Evolutionary conservation across 2,329 filamentous ascomycete genomes (phyloP), one percentile per base, ranked within the genome.

Genomic region (Phialophora macrospora): DNA sequence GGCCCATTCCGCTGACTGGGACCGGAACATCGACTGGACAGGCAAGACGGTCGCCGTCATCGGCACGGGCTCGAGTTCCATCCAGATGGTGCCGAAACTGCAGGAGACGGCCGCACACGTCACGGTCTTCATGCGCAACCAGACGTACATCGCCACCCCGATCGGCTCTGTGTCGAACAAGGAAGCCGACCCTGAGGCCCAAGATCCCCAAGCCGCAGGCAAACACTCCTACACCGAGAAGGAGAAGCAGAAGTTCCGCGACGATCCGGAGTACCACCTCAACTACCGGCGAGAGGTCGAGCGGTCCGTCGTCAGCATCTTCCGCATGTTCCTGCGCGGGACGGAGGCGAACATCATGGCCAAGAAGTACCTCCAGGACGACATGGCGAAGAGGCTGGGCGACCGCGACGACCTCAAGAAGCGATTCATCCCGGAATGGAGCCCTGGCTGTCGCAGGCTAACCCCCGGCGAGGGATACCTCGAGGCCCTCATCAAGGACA

Each of bases 361-460:
- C 1, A 67, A 66, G 41, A 49, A 63, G 56, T 28, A 55, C 11
- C 55, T 70, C 63, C 63, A 67, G 44, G 49, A 68, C 11, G 68
- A 64, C 1, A 75, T 75, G 73, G 55, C 60, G 14, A 56, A 62
- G 22, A 68, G 67, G 20, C 62, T 75, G 1, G 62, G 63, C 7
- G 60, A 68, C 2, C 62, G 63, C 24, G 67, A 73, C 0, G 70
- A 74, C 1, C 59, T 74, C 2, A 68, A 63, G 44, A 32, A 65
- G 44, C 58, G 56, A n/a, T 60, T 74, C 41, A 68, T 74, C 12
- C 68, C 72, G 14, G 61, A 69, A 32, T 74, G 32, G 69, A 72
- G 44, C 44, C 71, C 70, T 11, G 82, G 81, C 0, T 84, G 82
- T 62, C 75, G 82, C 14, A 76, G 83, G 0, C 68, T 83, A 20